phyloP scores from a whole-genome alignment of 495 filamentous ascomycete species.

The Penicillium cinerascens region DNA sequence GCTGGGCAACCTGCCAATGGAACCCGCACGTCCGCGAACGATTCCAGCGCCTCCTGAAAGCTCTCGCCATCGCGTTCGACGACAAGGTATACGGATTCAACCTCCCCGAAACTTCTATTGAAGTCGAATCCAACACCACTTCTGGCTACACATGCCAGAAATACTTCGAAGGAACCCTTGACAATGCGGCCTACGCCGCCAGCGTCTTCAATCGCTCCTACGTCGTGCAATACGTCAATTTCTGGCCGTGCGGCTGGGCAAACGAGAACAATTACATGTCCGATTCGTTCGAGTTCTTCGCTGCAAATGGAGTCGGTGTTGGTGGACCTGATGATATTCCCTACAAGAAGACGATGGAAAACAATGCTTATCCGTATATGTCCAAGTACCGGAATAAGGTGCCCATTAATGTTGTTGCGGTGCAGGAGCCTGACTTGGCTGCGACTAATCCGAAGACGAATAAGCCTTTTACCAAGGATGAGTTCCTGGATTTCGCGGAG shows the following conservation, averaged over 20 bases:
- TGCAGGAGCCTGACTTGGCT: constrained; percentile 3
- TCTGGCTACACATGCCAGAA: background rate
- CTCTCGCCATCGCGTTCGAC: background rate
- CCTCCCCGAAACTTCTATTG: background rate
- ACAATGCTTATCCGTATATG: constrained; percentile 4
- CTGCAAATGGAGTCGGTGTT: background rate
- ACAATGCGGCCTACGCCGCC: background rate
- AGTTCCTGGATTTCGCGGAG: background rate
- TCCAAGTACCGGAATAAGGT: constrained; percentile 1
- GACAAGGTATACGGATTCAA: constrained; percentile 3
- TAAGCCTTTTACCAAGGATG: background rate
- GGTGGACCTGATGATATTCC: constrained; percentile 3
- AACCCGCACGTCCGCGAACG: background rate
- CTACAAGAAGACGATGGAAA: constrained; percentile 2
- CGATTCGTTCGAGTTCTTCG: constrained; percentile 1
- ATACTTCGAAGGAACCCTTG: constrained; percentile 1
- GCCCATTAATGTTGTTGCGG: constrained; percentile 1
- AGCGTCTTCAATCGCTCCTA: background rate
- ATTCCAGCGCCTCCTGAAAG: background rate
- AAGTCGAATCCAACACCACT: background rate
- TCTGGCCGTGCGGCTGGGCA: constrained; percentile 4
- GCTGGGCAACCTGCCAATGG: constrained; percentile 2
- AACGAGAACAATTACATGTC: constrained; percentile 2
- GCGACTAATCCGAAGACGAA: background rate
- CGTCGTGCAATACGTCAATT: constrained; percentile 2